Evolutionary conservation across 2,329 filamentous ascomycete genomes (phyloP).

Genomic region (Colletotrichum truncatum): DNA sequence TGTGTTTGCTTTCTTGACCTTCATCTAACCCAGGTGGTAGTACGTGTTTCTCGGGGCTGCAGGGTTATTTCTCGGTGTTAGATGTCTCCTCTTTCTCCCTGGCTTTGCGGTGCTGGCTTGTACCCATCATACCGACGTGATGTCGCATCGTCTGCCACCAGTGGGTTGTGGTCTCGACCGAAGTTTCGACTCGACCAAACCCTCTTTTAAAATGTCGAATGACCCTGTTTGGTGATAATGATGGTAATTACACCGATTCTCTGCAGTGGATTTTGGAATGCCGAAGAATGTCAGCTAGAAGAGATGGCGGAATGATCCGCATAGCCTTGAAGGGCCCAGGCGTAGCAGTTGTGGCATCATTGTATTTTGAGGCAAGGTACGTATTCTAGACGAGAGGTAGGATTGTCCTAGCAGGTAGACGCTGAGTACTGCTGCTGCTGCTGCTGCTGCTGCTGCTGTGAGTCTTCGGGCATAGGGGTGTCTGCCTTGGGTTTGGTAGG

Average conservation of each 20-base stretch:
- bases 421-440: background rate
- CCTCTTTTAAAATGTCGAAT: background rate
- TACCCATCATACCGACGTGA: background rate
- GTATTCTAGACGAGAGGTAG: background rate
- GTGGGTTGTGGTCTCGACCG: background rate
- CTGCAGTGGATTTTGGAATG: background rate
- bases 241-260: background rate
- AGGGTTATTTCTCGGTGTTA: background rate
- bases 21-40: background rate
- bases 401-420: background rate
- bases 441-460: background rate
- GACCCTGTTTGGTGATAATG: background rate
- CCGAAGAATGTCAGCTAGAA: background rate
- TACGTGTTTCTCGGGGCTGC: background rate
- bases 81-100: background rate
- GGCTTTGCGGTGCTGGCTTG: background rate
- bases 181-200: background rate
- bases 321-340: background rate
- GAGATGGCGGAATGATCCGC: slow-evolving; percentile 1
- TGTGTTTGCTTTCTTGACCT: slow-evolving; percentile 3
- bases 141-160: background rate
- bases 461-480: background rate
- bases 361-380: too few relatives aligned
- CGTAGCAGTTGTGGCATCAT: background rate
- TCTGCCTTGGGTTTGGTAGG: background rate